phyloP scores from a whole-genome alignment of 805 yeast genomes.

The Wickerhamomyces canadensis region DNA sequence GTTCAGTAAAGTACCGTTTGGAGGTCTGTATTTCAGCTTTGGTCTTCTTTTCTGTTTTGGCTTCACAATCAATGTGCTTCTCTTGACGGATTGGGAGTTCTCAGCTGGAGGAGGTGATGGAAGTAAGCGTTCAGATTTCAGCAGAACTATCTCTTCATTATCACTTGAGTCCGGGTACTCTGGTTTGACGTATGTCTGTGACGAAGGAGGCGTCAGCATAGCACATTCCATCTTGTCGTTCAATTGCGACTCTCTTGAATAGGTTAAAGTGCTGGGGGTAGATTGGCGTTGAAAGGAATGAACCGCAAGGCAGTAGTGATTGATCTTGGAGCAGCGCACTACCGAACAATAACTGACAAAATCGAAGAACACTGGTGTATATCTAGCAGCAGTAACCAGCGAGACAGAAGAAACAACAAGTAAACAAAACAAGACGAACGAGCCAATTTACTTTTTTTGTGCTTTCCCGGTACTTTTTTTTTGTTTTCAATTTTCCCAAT shows the following conservation, averaged over 20 bases:
- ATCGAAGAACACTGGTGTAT: no score
- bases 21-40: constrained; percentile 40
- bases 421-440: no score
- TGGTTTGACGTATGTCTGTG: constrained; percentile 1
- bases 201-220: constrained; percentile 1
- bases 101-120: constrained; percentile 11
- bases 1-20: constrained; percentile 38
- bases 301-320: no score
- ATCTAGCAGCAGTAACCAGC: no score
- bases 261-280: background rate
- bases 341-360: no score
- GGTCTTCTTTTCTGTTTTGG: constrained; percentile 34
- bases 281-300: no score
- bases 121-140: background rate
- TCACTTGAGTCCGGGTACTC: background rate
- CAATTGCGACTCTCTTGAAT: background rate
- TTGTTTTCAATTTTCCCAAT: constrained; percentile 22
- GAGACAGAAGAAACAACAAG: no score
- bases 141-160: background rate
- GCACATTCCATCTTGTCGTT: background rate
- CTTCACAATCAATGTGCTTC: constrained; percentile 1
- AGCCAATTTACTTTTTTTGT: background rate
- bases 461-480: background rate
- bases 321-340: no score
- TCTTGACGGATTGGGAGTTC: background rate